Conservation (phyloP, 208 protist species). For the Jaenimonas drosophilae region DNA sequence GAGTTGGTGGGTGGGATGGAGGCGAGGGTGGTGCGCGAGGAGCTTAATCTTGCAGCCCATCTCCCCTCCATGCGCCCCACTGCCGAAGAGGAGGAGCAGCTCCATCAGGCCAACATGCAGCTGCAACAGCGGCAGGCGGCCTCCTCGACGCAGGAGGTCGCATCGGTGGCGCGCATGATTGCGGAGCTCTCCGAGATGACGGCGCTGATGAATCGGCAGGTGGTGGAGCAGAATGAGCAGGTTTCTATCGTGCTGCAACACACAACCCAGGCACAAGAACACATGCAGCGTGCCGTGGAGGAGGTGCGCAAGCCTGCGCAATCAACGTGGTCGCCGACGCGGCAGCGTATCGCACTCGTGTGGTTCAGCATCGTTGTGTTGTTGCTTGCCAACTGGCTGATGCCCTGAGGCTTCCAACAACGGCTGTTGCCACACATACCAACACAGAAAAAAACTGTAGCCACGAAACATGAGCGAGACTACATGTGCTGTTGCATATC, state of each 20-base stretch:
- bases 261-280: slow-evolving; percentile 40
- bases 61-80: slow-evolving; percentile 14
- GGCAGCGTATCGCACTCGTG: slow-evolving; percentile 65
- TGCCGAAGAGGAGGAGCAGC: slow-evolving; percentile 23
- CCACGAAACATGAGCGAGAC: too few relatives aligned
- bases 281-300: slow-evolving; percentile 45
- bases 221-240: slow-evolving; percentile 78
- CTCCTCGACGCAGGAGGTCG: slow-evolving; percentile 54
- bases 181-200: slow-evolving; percentile 83
- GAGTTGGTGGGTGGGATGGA: slow-evolving; percentile 12
- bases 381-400: slow-evolving; percentile 41
- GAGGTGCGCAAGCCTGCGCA: slow-evolving; percentile 43
- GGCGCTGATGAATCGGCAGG: slow-evolving; percentile 71
- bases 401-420: too few relatives aligned
- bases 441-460: too few relatives aligned
- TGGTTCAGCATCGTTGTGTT: slow-evolving; percentile 55
- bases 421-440: too few relatives aligned
- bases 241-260: slow-evolving; percentile 68
- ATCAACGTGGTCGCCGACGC: slow-evolving; percentile 61
- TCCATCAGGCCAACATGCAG: slow-evolving; percentile 28
- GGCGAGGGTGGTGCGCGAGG: too few relatives aligned
- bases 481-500: too few relatives aligned
- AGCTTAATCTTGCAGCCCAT: too few relatives aligned
- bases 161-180: slow-evolving; percentile 56
- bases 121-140: slow-evolving; percentile 42